Conservation (phyloP, 495 filamentous ascomycete genomes). For the Trichoderma reesei region DNA sequence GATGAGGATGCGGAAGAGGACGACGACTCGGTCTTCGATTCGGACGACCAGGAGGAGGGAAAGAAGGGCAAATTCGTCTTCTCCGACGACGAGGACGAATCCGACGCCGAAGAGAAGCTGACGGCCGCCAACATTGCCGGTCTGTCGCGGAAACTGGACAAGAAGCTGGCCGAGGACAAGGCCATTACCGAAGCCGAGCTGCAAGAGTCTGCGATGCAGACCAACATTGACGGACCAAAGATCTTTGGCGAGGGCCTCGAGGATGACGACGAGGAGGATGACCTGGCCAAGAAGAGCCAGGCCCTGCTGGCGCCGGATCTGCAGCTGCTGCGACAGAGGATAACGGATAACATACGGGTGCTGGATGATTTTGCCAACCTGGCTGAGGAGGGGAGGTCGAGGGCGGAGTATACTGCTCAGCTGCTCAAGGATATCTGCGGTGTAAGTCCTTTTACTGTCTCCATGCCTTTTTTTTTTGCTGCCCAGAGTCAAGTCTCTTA, state of each 20-base stretch:
- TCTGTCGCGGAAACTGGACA: slow-evolving; percentile 71
- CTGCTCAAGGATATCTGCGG: slow-evolving; percentile 86
- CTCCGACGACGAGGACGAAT: slow-evolving; percentile 89
- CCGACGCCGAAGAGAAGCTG: slow-evolving; percentile 79
- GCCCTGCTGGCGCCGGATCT: slow-evolving; percentile 70
- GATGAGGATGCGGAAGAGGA: slow-evolving; percentile 36
- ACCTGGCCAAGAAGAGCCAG: slow-evolving; percentile 35
- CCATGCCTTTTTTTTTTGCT: not conserved
- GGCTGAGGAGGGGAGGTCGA: slow-evolving; percentile 63
- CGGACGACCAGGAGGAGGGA: slow-evolving; percentile 54
- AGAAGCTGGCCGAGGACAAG: slow-evolving; percentile 55
- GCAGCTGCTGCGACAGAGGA: slow-evolving; percentile 78
- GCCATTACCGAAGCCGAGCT: slow-evolving; percentile 72
- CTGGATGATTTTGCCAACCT: slow-evolving; percentile 78
- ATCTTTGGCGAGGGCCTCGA: slow-evolving; percentile 61
- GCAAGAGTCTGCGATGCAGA: slow-evolving; percentile 83
- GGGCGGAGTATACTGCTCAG: slow-evolving; percentile 77
- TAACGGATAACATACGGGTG: slow-evolving; percentile 87
- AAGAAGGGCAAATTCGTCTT: slow-evolving; percentile 62
- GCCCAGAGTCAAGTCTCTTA: too few relatives aligned
- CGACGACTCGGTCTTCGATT: slow-evolving; percentile 63
- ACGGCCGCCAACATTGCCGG: slow-evolving; percentile 96
- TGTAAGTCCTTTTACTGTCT: not conserved
- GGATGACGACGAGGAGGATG: slow-evolving; percentile 35
- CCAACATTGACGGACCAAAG: slow-evolving; percentile 81